Percentiles rank a stretch among this genome's conserved stretches.
phyloP scores from a whole-genome alignment of 1,284 basidiomycete species.

The Papiliotrema laurentii region DNA sequence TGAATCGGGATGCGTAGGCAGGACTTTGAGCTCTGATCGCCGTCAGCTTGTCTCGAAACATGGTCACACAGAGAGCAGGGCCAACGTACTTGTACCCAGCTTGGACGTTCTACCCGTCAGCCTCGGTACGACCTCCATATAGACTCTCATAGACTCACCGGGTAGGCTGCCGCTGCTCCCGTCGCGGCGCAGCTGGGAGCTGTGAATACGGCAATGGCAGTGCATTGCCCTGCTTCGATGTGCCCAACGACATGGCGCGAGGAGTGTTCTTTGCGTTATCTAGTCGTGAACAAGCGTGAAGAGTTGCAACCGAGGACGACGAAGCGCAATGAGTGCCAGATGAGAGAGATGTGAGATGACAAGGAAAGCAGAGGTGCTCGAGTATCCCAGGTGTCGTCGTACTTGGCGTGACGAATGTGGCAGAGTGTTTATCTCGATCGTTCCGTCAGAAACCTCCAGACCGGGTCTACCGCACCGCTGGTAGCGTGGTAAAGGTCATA shows the following conservation, averaged over 20 bases:
- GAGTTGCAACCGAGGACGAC: not conserved
- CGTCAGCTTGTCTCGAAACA: not conserved
- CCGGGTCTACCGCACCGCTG: not conserved
- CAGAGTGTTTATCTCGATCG: not conserved
- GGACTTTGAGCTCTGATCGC: constrained; percentile 75
- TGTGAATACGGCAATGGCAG: constrained; percentile 47
- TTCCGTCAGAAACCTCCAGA: not conserved
- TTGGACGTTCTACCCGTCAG: constrained; percentile 62
- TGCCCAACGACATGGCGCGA: constrained; percentile 14
- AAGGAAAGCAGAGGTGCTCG: not conserved
- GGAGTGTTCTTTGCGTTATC: not conserved
- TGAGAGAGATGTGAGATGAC: not conserved
- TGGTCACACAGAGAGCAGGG: not conserved
- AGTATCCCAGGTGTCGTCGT: not conserved
- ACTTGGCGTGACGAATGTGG: no score
- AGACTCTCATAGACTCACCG: constrained; percentile 32
- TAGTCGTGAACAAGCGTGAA: not conserved
- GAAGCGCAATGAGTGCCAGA: not conserved
- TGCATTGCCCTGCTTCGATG: constrained; percentile 12
- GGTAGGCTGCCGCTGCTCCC: constrained; percentile 45
- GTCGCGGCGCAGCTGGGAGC: constrained; percentile 26
- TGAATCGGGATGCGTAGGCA: constrained; percentile 80
- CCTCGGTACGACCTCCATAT: not conserved
- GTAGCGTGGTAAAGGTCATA: not conserved
- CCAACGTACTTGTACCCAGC: constrained; percentile 36